A percentile compares a stretch with the other conserved stretches of the same genome.
phyloP scores from a whole-genome alignment of 495 filamentous ascomycete genomes.

The Hypoxylon fragiforme region DNA sequence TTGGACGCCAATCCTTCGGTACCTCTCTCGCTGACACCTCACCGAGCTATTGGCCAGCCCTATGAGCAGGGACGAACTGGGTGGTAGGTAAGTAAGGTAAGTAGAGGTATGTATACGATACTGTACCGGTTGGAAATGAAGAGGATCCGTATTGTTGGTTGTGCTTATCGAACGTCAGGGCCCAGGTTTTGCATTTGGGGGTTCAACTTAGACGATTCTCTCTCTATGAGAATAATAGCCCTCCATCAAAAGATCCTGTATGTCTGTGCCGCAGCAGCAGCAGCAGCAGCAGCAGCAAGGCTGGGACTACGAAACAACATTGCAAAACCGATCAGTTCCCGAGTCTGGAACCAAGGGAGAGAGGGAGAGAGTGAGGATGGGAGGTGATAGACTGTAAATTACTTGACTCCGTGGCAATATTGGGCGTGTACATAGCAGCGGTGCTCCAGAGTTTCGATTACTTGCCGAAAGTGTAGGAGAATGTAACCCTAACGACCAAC shows the following conservation, averaged over 20 bases:
- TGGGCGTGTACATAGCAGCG: not conserved
- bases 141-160: constrained; percentile 27
- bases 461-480: constrained; percentile 7
- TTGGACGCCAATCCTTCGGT: constrained; percentile 25
- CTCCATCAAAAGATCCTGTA: constrained; percentile 21
- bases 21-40: constrained; percentile 14
- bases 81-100: too few species aligned
- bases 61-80: constrained; percentile 24
- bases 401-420: constrained; percentile 3
- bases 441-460: not conserved
- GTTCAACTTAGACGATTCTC: not conserved
- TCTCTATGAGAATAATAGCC: constrained; percentile 22
- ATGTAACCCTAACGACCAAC: constrained; percentile 27
- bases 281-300: too few species aligned
- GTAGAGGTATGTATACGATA: too few species aligned
- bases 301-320: constrained; percentile 9
- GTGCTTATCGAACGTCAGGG: constrained; percentile 11
- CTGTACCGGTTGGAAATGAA: too few species aligned
- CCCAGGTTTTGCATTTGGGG: too few species aligned
- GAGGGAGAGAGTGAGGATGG: too few species aligned
- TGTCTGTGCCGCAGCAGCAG: constrained; percentile 10
- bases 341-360: constrained; percentile 7
- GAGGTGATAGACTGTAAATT: constrained; percentile 8
- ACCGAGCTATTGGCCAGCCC: constrained; percentile 31
- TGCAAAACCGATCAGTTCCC: constrained; percentile 8